A percentile compares a stretch with the other conserved stretches of the same genome.
Conservation (phyloP, 2,329 filamentous ascomycete genomes). For the Diaporthe capsici region DNA sequence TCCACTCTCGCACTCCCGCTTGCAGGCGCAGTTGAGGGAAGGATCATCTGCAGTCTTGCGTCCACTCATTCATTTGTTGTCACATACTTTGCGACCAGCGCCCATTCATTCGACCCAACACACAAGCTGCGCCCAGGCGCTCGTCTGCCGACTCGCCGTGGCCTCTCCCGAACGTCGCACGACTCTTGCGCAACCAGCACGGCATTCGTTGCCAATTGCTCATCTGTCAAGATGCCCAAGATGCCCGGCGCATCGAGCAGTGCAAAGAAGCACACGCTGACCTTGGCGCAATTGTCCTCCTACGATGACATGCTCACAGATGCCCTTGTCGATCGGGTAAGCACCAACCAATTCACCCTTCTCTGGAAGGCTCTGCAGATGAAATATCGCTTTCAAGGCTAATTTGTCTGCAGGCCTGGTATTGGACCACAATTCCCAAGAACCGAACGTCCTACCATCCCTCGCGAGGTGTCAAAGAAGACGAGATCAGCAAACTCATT, state of each 20-base stretch:
- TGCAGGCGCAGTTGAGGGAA: slow-evolving; percentile 40
- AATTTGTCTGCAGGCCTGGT: slow-evolving; percentile 78
- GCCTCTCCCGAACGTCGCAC: slow-evolving; percentile 28
- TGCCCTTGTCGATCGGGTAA: slow-evolving; percentile 93
- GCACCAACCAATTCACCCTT: slow-evolving; percentile 52
- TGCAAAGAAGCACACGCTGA: slow-evolving; percentile 79
- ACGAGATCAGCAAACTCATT: slow-evolving; percentile 72
- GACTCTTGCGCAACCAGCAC: slow-evolving; percentile 38
- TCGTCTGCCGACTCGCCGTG: neutral
- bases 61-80: slow-evolving; percentile 37
- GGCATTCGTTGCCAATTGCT: slow-evolving; percentile 58
- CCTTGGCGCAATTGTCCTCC: slow-evolving; percentile 86
- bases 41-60: slow-evolving; percentile 37
- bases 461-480: slow-evolving; percentile 81
- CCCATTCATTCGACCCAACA: neutral
- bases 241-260: slow-evolving; percentile 50
- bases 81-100: slow-evolving; percentile 13
- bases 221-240: slow-evolving; percentile 26
- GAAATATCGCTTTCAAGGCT: slow-evolving; percentile 41
- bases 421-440: slow-evolving; percentile 97
- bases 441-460: slow-evolving; percentile 90
- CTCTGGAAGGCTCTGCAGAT: neutral
- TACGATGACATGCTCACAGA: slow-evolving; percentile 98
- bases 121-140: neutral
- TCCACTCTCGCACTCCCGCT: slow-evolving; percentile 6